Evolutionary conservation across 2,329 filamentous ascomycete genomes (phyloP).

Genomic region (Colletotrichum shisoi): DNA sequence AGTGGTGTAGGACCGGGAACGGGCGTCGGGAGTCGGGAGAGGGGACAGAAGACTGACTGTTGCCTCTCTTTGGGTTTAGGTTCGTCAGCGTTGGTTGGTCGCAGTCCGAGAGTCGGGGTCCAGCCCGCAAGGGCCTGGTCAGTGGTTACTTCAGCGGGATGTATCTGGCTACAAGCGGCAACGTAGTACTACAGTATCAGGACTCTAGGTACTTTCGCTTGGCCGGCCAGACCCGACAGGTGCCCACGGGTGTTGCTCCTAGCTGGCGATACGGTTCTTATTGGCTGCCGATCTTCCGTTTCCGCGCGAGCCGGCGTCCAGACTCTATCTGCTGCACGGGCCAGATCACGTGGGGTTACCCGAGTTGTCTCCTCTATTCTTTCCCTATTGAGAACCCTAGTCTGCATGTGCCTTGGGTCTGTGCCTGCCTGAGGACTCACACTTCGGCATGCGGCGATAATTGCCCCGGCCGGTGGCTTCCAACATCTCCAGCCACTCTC

Average conservation of each 20-base stretch:
- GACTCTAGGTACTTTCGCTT: too few species aligned
- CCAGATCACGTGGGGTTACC: constrained; percentile 28
- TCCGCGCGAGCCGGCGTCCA: constrained; percentile 16
- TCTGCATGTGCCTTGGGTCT: not conserved
- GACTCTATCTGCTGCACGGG: constrained; percentile 7
- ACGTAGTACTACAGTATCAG: too few species aligned
- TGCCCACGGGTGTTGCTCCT: constrained; percentile 10
- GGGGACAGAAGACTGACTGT: not conserved
- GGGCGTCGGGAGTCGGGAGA: not conserved
- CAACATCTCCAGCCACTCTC: not conserved
- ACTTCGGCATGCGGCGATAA: not conserved
- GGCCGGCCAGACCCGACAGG: constrained; percentile 15
- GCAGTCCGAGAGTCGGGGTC: constrained; percentile 26
- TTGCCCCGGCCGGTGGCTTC: not conserved
- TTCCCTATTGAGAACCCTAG: not conserved
- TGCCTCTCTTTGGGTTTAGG: constrained; percentile 3
- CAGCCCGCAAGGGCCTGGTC: not conserved
- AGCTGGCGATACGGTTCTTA: not conserved
- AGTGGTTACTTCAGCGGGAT: not conserved
- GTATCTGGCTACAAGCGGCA: too few species aligned
- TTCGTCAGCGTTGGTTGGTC: constrained; percentile 11
- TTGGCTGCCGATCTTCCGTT: constrained; percentile 13
- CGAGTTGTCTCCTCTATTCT: not conserved
- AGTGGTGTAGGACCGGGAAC: not conserved
- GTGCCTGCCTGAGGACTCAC: not conserved